Base-by-base conservation (phyloP, 441 rosid species). In the Corymbia calophylla region DNA sequence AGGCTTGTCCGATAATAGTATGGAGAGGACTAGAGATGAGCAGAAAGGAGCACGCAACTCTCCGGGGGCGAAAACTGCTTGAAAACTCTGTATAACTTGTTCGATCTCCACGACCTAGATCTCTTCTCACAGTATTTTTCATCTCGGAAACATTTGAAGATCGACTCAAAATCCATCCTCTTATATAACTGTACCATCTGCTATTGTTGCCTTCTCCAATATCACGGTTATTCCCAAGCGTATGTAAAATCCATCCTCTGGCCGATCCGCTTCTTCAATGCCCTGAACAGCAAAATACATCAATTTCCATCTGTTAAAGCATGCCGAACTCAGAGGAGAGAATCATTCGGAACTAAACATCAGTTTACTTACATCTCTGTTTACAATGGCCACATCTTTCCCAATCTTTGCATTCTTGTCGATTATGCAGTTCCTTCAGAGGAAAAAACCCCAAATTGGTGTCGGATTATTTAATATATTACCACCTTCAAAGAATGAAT, bases 321-420 rank as follows among this genome's bases (percentile, higher is more conserved):
- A 73, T 1, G 51, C 84, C 51, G 39, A 73, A 73, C 84, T 73
- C 6, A 51, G 84, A 23, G 15, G 19, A 32, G 81, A 23, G 47
- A 84, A n/a, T 81, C 14, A 12, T 21, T 70, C 53, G 51, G 55
- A 44, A 60, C 31, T 32, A 86, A 66, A 27, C n/a, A 21, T 29
- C 13, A 66, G 64, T 77, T 17, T 39, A n/a, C 96, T 94, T 94
- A 95, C 99, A 88, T 95, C 99, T 91, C 93, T 94, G 90, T 96
- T 97, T 91, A 85, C 44, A 90, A 97, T 95, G 90, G 95, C 84
- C 91, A 96, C 99, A n/a, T 96, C 92, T 94, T 95, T 95, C 88
- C 99, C 98, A 60, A 97, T 95, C 94, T 95, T 96, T 4, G 95
- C 96, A 35, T 97, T 96, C 96, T 97, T 97, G 96, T 97, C 99